A percentile compares a stretch with the other conserved stretches of the same genome.
Evolutionary conservation across 352 stramenopile genomes (phyloP).

Genomic region (Pythium volutum): DNA sequence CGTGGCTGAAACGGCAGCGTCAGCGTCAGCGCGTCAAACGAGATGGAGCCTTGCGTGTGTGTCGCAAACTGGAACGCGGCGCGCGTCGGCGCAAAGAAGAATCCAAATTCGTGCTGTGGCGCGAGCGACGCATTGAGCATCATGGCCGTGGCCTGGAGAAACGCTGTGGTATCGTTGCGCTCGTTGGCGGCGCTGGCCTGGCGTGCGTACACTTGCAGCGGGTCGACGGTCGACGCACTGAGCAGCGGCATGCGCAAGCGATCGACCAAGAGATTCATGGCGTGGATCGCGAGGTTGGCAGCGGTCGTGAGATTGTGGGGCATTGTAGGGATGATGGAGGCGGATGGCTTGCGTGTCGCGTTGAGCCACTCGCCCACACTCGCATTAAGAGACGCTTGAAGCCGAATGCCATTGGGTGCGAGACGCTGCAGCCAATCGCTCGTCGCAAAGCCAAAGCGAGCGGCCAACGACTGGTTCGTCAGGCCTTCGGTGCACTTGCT

Average conservation of each 20-base stretch:
- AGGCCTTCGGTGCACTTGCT: background rate
- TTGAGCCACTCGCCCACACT: slow-evolving; percentile 14
- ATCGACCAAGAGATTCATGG: slow-evolving; percentile 7
- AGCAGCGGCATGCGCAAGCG: slow-evolving; percentile 10
- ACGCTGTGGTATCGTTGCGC: background rate
- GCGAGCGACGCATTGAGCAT: slow-evolving; percentile 13
- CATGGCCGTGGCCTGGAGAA: slow-evolving; percentile 4
- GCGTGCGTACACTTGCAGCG: slow-evolving; percentile 3
- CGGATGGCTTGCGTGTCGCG: background rate
- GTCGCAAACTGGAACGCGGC: slow-evolving; percentile 11
- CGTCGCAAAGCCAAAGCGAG: slow-evolving; percentile 15
- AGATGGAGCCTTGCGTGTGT: background rate
- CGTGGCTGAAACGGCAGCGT: slow-evolving; percentile 15
- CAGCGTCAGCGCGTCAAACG: slow-evolving; percentile 18
- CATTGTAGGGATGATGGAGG: background rate
- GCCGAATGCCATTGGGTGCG: background rate
- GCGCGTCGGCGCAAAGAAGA: slow-evolving; percentile 6
- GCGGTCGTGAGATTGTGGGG: slow-evolving; percentile 15
- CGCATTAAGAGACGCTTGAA: slow-evolving; percentile 11
- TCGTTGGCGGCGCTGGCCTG: background rate
- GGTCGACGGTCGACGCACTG: slow-evolving; percentile 5
- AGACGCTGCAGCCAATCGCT: slow-evolving; percentile 4
- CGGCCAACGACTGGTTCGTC: slow-evolving; percentile 2
- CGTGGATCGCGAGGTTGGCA: slow-evolving; percentile 22
- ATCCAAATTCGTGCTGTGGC: slow-evolving; percentile 10